These are phyloP conservation scores for Fraxinus xanthoxyloides DNA, from an alignment of 305 asterid species.

Conservation along the genomic window DNA sequence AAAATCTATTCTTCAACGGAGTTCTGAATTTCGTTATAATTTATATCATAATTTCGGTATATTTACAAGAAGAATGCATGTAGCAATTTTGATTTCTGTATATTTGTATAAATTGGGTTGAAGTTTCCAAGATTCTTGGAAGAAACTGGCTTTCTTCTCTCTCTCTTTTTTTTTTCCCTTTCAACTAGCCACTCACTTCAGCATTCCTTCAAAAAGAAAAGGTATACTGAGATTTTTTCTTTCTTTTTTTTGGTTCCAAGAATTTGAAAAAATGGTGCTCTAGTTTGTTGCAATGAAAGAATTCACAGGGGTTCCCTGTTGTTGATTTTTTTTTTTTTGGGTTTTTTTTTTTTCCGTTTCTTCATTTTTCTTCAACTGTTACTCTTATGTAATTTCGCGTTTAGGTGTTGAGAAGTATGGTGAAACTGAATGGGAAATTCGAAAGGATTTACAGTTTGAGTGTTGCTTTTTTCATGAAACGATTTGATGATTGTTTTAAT, in stretches of 20 bases:
- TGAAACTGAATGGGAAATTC: background rate
- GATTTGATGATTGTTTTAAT: background rate
- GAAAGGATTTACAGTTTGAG: background rate
- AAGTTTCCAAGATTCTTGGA: background rate
- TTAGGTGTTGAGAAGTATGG: background rate
- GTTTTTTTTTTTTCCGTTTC: background rate
- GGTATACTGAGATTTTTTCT: constrained; percentile 11
- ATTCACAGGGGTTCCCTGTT: constrained; percentile 12
- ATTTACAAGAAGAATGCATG: background rate
- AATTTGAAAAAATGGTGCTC: background rate
- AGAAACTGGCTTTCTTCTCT: background rate
- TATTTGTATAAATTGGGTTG: background rate
- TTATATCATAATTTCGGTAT: background rate
- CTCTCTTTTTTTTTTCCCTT: no score
- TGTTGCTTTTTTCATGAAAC: constrained; percentile 5
- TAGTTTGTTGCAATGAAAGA: background rate
- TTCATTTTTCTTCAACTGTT: background rate
- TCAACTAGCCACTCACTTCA: constrained; percentile 21
- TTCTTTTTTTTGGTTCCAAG: background rate
- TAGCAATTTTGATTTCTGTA: background rate
- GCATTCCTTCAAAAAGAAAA: background rate
- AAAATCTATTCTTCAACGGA: constrained; percentile 1
- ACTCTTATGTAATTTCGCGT: background rate
- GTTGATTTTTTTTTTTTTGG: background rate
- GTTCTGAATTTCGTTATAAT: background rate